phyloP scores from a whole-genome alignment of 129 eudicot genomes.

The Centaurea solstitialis region DNA sequence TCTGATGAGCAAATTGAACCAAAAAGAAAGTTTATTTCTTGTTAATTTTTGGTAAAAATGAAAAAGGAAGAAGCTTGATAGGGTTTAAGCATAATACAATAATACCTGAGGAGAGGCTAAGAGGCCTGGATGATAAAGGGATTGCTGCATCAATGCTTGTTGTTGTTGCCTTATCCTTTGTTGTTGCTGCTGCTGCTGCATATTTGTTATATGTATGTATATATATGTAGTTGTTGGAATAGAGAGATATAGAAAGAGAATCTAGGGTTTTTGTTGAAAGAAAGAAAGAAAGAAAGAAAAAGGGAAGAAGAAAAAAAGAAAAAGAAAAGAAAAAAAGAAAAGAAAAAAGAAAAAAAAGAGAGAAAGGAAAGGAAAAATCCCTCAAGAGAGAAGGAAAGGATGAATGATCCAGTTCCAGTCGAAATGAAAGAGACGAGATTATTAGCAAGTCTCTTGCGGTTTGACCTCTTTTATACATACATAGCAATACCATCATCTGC shows the following conservation, averaged over 20 bases:
- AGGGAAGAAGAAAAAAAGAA: neutral
- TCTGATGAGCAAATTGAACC: neutral
- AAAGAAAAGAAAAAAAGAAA: neutral
- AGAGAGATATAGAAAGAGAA: neutral
- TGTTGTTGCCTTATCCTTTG: slow-evolving; percentile 58
- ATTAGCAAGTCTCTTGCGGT: neutral
- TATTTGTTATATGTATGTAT: slow-evolving; percentile 3
- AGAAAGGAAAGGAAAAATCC: slow-evolving; percentile 11
- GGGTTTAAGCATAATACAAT: neutral
- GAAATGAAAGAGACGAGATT: slow-evolving; percentile 5
- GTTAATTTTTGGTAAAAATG: neutral
- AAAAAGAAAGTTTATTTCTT: neutral
- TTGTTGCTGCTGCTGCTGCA: slow-evolving; percentile 48
- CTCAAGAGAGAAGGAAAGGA: slow-evolving; percentile 20
- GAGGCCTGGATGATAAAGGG: slow-evolving; percentile 40
- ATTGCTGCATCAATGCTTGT: slow-evolving; percentile 68
- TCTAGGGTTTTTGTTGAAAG: slow-evolving; percentile 30
- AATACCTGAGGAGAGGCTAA: slow-evolving; percentile 57
- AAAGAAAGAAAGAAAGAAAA: neutral
- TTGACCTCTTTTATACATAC: neutral
- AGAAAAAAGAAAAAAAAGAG: neutral
- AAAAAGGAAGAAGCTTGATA: neutral
- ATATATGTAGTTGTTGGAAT: neutral
- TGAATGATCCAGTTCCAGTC: slow-evolving; percentile 16
- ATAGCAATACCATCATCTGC: neutral